Percentiles rank a stretch among this genome's conserved stretches.
Conservation (phyloP, 306 rosid species). For the Mucuna pruriens region DNA sequence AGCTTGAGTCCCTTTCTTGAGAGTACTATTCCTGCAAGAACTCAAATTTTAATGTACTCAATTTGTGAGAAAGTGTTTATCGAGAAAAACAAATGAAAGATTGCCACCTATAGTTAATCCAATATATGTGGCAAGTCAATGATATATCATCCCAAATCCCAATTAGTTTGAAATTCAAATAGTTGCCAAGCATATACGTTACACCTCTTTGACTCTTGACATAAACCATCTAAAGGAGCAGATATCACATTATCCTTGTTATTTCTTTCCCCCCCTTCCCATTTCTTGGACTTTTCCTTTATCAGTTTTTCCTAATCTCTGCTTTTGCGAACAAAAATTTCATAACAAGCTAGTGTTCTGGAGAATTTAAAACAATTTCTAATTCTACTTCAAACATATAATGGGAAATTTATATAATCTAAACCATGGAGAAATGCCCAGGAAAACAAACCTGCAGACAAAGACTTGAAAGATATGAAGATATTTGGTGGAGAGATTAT, state of each 20-base stretch:
- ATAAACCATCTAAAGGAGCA: not conserved
- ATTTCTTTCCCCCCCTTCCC: not conserved
- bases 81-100: constrained; percentile 2
- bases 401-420: constrained; percentile 5
- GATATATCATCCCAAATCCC: constrained; percentile 8
- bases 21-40: constrained; percentile 61
- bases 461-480: constrained; percentile 75
- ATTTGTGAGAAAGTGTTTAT: constrained; percentile 6
- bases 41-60: constrained; percentile 17
- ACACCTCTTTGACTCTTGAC: constrained; percentile 16
- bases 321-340: not conserved
- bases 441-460: constrained; percentile 70
- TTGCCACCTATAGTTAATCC: not conserved
- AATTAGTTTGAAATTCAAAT: not conserved
- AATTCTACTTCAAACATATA: constrained; percentile 5
- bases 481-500: constrained; percentile 77
- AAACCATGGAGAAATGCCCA: not conserved
- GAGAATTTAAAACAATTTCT: constrained; percentile 24
- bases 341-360: constrained; percentile 1
- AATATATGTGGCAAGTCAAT: not conserved
- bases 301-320: not conserved
- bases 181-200: not conserved
- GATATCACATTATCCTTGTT: not conserved
- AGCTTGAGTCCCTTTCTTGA: constrained; percentile 54
- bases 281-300: not conserved